These are phyloP conservation scores for Neofusicoccum laricinum DNA, from an alignment of 2,329 filamentous ascomycete genomes.

Conservation along the genomic window DNA sequence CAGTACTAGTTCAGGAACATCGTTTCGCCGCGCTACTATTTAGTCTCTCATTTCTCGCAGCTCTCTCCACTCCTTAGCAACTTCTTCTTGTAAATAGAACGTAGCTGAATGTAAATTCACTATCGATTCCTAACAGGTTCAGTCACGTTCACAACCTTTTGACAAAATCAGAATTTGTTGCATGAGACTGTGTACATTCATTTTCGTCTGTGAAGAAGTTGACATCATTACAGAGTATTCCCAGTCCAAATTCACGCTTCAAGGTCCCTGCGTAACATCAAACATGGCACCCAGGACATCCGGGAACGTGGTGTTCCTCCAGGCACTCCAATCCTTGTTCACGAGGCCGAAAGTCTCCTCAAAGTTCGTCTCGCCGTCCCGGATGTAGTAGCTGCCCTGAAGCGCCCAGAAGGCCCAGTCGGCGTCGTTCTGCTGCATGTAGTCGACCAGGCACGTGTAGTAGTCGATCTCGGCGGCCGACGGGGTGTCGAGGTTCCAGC, in stretches of 20 bases:
- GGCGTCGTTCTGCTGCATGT: conserved; percentile 55
- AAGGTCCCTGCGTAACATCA: conserved; percentile 43
- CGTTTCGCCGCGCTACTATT: too few species aligned
- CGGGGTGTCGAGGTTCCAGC: conserved; percentile 43
- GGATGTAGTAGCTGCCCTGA: conserved; percentile 58
- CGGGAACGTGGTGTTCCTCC: conserved; percentile 38
- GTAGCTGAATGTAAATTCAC: too few species aligned
- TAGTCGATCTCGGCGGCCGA: conserved; percentile 47
- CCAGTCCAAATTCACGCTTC: conserved; percentile 2
- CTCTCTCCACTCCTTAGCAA: too few species aligned
- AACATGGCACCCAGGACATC: conserved; percentile 39
- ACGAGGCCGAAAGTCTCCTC: conserved; percentile 56
- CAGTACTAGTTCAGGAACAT: too few species aligned
- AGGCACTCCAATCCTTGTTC: conserved; percentile 42
- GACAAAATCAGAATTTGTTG: too few species aligned
- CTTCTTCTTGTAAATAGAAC: too few species aligned
- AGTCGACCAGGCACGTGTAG: conserved; percentile 51
- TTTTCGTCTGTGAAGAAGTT: not conserved
- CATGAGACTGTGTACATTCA: not conserved
- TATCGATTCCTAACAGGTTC: too few species aligned
- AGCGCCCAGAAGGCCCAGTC: conserved; percentile 61
- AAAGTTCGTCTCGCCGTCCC: conserved; percentile 48
- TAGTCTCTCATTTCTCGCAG: too few species aligned
- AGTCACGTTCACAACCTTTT: too few species aligned
- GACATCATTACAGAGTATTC: not conserved